Base-by-base conservation (phyloP, 192 early-diverging fungal genomes). In the Lobulomyces angularis region DNA sequence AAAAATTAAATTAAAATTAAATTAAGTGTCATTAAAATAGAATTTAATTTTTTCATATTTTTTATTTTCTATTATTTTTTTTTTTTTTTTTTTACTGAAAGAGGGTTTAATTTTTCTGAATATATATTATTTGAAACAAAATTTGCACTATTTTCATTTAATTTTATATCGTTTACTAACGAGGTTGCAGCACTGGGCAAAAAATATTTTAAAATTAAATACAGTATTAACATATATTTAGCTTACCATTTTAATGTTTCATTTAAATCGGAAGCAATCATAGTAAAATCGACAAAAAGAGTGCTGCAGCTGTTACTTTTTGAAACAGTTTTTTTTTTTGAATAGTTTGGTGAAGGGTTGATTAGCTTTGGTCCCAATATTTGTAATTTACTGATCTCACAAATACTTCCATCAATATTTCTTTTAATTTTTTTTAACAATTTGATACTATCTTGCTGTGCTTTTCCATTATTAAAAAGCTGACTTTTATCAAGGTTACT, bases 281-380 rank as follows among this genome's bases (percentile, higher is more conserved):
- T 55, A 7, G 67, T 70, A 1, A 62, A 43, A 44, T 74, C 71
- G 12, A 70, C 55, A 43, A 69, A 67, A 19, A 74, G 39, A 8
- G 71, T 71, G n/a, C n/a, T n/a, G n/a, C n/a, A n/a, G n/a, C n/a
- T n/a, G n/a, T n/a, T n/a, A n/a, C n/a, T n/a, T n/a, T n/a, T n/a
- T n/a, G n/a, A n/a, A n/a, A n/a, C n/a, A n/a, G n/a, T n/a, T n/a
- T n/a, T n/a, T n/a, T n/a, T n/a, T n/a, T n/a, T n/a, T n/a, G n/a
- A n/a, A n/a, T n/a, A n/a, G n/a, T n/a, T n/a, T n/a, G n/a, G n/a
- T n/a, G n/a, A n/a, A n/a, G n/a, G n/a, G n/a, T n/a, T n/a, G n/a
- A n/a, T n/a, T n/a, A n/a, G n/a, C n/a, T n/a, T n/a, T n/a, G n/a
- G n/a, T n/a, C n/a, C n/a, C n/a, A n/a, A n/a, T n/a, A n/a, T n/a